Evolutionary conservation across 2,329 filamentous ascomycete genomes (phyloP).

Genomic region (Bipolaris oryzae): DNA sequence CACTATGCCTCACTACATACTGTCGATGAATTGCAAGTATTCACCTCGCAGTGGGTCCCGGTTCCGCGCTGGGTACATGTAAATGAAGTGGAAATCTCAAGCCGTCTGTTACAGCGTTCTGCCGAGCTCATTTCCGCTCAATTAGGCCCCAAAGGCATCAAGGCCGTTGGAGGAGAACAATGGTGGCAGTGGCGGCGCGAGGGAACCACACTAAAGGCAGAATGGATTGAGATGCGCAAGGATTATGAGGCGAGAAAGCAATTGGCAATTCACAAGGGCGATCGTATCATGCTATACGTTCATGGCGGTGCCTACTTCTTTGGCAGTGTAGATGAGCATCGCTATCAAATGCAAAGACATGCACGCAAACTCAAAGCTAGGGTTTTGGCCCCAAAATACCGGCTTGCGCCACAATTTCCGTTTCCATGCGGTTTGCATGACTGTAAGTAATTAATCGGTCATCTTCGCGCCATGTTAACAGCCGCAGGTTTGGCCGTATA

Average conservation of each 20-base stretch:
- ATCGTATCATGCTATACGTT: slow-evolving; percentile 88
- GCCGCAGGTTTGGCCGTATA: slow-evolving; percentile 71
- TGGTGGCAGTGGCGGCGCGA: slow-evolving; percentile 72
- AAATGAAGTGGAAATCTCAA: slow-evolving; percentile 69
- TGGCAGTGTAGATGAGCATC: slow-evolving; percentile 91
- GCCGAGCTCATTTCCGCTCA: slow-evolving; percentile 73
- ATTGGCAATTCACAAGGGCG: slow-evolving; percentile 60
- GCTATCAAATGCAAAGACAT: slow-evolving; percentile 97
- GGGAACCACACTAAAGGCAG: slow-evolving; percentile 70
- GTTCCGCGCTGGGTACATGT: slow-evolving; percentile 86
- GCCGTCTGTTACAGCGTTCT: slow-evolving; percentile 65
- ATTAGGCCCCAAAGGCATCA: slow-evolving; percentile 77
- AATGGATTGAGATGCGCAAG: slow-evolving; percentile 95
- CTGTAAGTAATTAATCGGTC: slow-evolving; percentile 53
- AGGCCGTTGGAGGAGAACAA: slow-evolving; percentile 82
- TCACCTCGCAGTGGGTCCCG: slow-evolving; percentile 91
- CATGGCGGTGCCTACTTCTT: slow-evolving; percentile 97
- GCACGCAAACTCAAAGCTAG: slow-evolving; percentile 90
- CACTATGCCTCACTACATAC: slow-evolving; percentile 84
- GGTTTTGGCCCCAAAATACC: slow-evolving; percentile 83
- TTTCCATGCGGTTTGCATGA: slow-evolving; percentile 94
- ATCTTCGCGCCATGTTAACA: slow-evolving; percentile 6
- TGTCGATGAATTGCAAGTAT: slow-evolving; percentile 90
- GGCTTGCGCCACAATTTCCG: slow-evolving; percentile 89
- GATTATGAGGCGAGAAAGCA: slow-evolving; percentile 77